Conservation (phyloP, 2,329 filamentous ascomycete species). For the Aspergillus udagawae region DNA sequence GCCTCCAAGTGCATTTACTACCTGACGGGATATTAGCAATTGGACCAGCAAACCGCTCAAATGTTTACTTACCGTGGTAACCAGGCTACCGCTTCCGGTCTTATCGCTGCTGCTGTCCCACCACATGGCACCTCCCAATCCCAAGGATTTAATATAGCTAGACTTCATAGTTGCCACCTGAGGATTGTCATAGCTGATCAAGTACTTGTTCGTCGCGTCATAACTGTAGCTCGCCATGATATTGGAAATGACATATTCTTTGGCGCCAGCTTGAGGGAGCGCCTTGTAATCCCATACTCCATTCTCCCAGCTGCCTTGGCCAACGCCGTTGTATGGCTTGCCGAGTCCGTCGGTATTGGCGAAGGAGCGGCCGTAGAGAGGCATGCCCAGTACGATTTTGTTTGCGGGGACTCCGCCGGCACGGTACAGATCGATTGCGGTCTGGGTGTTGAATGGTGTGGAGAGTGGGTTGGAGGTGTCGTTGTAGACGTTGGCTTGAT, state of each 20-base stretch:
- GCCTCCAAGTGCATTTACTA: conserved; percentile 33
- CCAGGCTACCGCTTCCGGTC: conserved; percentile 61
- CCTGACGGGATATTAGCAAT: conserved; percentile 10
- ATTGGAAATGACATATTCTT: conserved; percentile 58
- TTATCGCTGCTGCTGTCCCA: conserved; percentile 85
- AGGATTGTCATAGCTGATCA: conserved; percentile 75
- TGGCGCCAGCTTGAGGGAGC: conserved; percentile 64
- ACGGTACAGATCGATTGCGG: conserved; percentile 69
- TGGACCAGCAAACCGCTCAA: not conserved
- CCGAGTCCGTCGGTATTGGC: conserved; percentile 73
- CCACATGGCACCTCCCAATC: conserved; percentile 92
- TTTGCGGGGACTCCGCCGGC: conserved; percentile 57
- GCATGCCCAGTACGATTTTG: conserved; percentile 89
- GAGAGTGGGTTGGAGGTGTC: conserved; percentile 53
- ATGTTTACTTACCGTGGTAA: conserved; percentile 46
- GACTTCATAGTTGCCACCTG: conserved; percentile 66
- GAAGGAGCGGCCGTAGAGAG: conserved; percentile 85
- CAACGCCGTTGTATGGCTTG: conserved; percentile 64
- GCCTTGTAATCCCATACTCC: conserved; percentile 88
- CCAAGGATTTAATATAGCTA: conserved; percentile 61
- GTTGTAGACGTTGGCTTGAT: conserved; percentile 75
- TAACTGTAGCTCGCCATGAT: conserved; percentile 71
- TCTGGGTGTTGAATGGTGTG: conserved; percentile 75
- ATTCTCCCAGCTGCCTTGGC: conserved; percentile 76
- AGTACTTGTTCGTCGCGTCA: conserved; percentile 52